Conservation (phyloP, 139 green algal genomes). For the Haematococcus lacustris region DNA sequence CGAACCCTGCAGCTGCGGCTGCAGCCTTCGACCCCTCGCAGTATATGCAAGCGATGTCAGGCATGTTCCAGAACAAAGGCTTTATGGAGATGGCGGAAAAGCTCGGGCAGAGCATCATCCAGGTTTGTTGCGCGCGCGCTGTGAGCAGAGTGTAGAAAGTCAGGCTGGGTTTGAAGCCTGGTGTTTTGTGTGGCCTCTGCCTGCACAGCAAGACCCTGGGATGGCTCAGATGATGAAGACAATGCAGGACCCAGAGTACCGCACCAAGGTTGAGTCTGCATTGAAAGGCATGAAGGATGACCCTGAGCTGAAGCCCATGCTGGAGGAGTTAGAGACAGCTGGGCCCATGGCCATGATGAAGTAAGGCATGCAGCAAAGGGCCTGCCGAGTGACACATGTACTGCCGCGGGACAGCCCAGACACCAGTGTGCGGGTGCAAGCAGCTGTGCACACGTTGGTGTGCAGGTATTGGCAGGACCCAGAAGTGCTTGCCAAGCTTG, state of each 20-base stretch:
- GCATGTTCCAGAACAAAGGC: slow-evolving; percentile 66
- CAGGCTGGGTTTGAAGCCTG: too few species aligned
- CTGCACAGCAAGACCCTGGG: slow-evolving; percentile 52
- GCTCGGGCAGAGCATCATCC: slow-evolving; percentile 75
- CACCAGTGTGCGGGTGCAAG: too few species aligned
- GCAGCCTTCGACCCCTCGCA: slow-evolving; percentile 54
- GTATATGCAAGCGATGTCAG: slow-evolving; percentile 73
- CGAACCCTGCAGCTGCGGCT: slow-evolving; percentile 14
- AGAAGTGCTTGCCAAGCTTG: slow-evolving; percentile 86
- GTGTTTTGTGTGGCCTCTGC: slow-evolving; percentile 32
- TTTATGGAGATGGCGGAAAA: slow-evolving; percentile 84
- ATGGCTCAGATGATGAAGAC: slow-evolving; percentile 62
- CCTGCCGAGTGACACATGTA: too few species aligned
- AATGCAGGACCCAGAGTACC: slow-evolving; percentile 63
- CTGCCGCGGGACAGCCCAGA: too few species aligned
- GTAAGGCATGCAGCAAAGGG: slow-evolving; percentile 52
- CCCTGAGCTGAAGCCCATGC: slow-evolving; percentile 82
- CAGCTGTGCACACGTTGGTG: too few species aligned
- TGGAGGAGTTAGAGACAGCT: slow-evolving; percentile 88
- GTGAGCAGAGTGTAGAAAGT: too few species aligned
- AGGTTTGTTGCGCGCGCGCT: slow-evolving; percentile 28
- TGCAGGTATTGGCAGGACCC: slow-evolving; percentile 92
- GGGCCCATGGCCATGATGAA: slow-evolving; percentile 97
- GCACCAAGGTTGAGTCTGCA: slow-evolving; percentile 45
- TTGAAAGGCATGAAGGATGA: slow-evolving; percentile 85